phyloP scores from a whole-genome alignment of 176 grass and related monocot genomes.

The Oryza australiensis region DNA sequence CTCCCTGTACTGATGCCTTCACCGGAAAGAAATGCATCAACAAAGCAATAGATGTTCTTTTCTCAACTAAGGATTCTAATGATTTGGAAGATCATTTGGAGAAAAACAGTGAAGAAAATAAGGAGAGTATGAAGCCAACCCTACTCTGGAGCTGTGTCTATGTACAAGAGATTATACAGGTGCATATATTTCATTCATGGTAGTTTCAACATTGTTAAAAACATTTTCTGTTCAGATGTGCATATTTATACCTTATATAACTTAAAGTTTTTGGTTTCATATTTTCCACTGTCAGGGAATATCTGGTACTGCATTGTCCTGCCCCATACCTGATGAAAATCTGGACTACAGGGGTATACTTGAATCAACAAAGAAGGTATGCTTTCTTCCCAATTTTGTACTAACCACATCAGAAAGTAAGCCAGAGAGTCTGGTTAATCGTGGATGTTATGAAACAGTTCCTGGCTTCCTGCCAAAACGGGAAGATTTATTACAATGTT shows the following conservation, averaged over 20 bases:
- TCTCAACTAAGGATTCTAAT: constrained; percentile 42
- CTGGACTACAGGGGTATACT: constrained; percentile 76
- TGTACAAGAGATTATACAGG: constrained; percentile 78
- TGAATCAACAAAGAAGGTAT: constrained; percentile 74
- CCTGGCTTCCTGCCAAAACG: constrained; percentile 18
- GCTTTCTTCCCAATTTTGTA: constrained; percentile 35
- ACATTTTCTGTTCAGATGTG: constrained; percentile 6
- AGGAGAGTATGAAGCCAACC: constrained; percentile 51
- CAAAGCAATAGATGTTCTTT: constrained; percentile 78
- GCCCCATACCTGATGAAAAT: constrained; percentile 77
- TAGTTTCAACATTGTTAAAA: constrained; percentile 7
- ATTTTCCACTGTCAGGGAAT: constrained; percentile 55
- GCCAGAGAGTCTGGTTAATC: constrained; percentile 9
- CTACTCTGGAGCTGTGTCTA: constrained; percentile 75
- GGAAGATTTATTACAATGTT: background rate
- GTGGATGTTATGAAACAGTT: constrained; percentile 16
- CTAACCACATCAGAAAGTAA: constrained; percentile 29
- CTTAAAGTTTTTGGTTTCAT: constrained; percentile 26
- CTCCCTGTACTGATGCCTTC: constrained; percentile 62
- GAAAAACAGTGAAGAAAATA: constrained; percentile 31
- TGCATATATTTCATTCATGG: constrained; percentile 25
- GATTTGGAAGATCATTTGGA: constrained; percentile 35
- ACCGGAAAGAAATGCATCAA: constrained; percentile 62
- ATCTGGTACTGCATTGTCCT: constrained; percentile 54
- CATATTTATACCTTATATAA: constrained; percentile 24